Conservation (phyloP, 2,329 filamentous ascomycete genomes). For the Zymoseptoria tritici region DNA sequence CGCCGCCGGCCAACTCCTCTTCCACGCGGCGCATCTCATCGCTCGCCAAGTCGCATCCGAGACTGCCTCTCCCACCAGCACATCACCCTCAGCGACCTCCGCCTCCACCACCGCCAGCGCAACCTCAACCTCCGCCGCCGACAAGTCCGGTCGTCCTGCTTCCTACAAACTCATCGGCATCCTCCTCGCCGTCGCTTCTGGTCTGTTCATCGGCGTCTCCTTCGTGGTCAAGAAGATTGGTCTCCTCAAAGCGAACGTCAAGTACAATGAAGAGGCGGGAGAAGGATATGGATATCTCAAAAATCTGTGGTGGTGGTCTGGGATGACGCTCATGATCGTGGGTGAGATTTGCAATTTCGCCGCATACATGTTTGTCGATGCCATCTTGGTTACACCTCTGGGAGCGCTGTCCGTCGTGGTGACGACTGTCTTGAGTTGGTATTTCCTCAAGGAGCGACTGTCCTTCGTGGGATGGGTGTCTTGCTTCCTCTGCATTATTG, state of each 20-base stretch:
- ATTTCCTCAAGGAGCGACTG: constrained; percentile 90
- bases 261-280: constrained; percentile 91
- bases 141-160: constrained; percentile 38
- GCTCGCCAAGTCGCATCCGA: constrained; percentile 35
- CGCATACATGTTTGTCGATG: constrained; percentile 93
- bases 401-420: constrained; percentile 89
- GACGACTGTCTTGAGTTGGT: constrained; percentile 80
- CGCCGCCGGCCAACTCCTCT: constrained; percentile 31
- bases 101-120: constrained; percentile 16
- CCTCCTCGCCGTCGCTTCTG: constrained; percentile 74
- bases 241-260: constrained; percentile 82
- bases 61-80: constrained; percentile 14
- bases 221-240: constrained; percentile 96
- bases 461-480: constrained; percentile 95
- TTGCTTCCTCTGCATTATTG: constrained; percentile 90
- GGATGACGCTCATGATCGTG: constrained; percentile 94
- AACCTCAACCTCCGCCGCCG: constrained; percentile 15
- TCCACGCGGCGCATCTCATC: constrained; percentile 37
- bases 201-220: constrained; percentile 85
- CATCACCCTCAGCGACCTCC: constrained; percentile 15
- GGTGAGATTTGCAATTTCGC: constrained; percentile 97
- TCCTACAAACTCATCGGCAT: constrained; percentile 83
- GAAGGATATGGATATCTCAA: constrained; percentile 97
- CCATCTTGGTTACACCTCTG: constrained; percentile 86
- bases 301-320: constrained; percentile 88